These are phyloP conservation scores for Gonium pectorale DNA, from an alignment of 139 green algal genomes.

Conservation along the genomic window DNA sequence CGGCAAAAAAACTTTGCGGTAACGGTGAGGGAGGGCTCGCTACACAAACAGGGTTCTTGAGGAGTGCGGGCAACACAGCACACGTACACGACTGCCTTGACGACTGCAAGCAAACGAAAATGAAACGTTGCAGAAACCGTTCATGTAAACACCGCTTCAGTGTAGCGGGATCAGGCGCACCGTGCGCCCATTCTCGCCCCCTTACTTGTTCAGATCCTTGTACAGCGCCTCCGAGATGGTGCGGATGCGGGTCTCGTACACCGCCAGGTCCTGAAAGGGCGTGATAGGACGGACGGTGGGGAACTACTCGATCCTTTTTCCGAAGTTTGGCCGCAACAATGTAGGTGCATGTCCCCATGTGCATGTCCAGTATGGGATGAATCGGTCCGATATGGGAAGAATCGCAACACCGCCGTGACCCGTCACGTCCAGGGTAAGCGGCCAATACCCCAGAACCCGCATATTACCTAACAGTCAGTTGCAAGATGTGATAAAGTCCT, in stretches of 20 bases:
- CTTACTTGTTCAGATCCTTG: conserved; percentile 4
- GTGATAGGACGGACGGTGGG: background rate
- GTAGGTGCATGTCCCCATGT: background rate
- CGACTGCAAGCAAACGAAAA: background rate
- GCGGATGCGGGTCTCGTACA: conserved; percentile 17
- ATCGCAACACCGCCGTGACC: background rate
- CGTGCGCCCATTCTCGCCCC: background rate
- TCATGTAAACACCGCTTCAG: background rate
- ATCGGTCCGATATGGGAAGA: background rate
- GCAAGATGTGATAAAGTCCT: too few relatives aligned
- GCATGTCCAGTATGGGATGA: background rate
- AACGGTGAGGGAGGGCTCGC: background rate
- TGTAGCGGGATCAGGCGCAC: background rate
- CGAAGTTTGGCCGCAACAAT: background rate
- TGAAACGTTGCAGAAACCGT: background rate
- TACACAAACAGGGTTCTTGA: background rate
- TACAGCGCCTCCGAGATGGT: background rate
- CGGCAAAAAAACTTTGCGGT: background rate
- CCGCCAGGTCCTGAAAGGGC: conserved; percentile 2
- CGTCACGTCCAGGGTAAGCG: background rate
- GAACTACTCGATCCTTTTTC: background rate
- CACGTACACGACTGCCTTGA: background rate
- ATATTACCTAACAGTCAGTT: too few relatives aligned
- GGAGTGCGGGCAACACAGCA: background rate
- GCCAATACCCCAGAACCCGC: background rate